These are phyloP conservation scores for Climacium dendroides DNA, from an alignment of 225 moss, liverwort and hornwort species.

Conservation along the genomic window DNA sequence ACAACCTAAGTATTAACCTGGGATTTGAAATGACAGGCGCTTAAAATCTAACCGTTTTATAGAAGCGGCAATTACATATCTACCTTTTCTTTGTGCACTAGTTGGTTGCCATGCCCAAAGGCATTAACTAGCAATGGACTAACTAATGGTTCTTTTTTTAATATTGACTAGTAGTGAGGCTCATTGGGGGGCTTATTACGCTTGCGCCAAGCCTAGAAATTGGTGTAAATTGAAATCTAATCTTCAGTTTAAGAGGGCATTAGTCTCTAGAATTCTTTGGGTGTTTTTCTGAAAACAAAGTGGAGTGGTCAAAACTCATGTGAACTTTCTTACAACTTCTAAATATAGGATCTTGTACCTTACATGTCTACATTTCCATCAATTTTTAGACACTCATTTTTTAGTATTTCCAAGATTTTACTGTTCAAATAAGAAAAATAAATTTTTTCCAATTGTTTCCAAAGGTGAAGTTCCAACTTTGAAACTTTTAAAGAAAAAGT, in stretches of 20 bases:
- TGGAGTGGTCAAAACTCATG: background rate
- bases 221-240: background rate
- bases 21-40: too few species aligned
- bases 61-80: too few species aligned
- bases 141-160: too few species aligned
- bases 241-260: accelerated
- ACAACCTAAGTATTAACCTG: too few species aligned
- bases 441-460: accelerated
- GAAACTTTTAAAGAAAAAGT: background rate
- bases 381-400: accelerated
- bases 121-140: too few species aligned
- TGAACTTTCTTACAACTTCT: background rate
- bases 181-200: too few species aligned
- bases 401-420: too few species aligned
- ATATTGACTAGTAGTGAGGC: background rate
- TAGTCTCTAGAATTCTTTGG: accelerated
- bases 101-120: too few species aligned
- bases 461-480: background rate
- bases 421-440: background rate
- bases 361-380: background rate
- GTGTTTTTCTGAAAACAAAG: too few species aligned
- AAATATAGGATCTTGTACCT: background rate
- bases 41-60: too few species aligned
- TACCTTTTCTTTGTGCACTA: too few species aligned
- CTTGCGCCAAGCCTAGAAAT: background rate